Evolutionary conservation across 2,329 filamentous ascomycete species (phyloP), one percentile per base, ranked within the genome.

Genomic region (Lachnellula subtilissima): DNA sequence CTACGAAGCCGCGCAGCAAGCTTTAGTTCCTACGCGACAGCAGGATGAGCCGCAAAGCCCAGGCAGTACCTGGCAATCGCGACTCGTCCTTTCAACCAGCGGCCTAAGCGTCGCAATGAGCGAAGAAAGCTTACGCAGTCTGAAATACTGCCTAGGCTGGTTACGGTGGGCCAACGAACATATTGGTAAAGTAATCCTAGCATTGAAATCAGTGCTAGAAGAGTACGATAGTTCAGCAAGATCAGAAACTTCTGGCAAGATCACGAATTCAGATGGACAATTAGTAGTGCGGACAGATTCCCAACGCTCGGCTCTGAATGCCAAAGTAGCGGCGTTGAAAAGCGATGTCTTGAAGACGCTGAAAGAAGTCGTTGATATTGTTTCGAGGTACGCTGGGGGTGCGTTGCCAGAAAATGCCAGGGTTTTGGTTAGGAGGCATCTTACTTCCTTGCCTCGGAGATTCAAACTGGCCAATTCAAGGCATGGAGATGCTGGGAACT

Each of bases 21-120:
- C 72, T 35, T 54, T 66, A 58, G 65, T 66, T 15, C 64, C 73
- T 42, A 67, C 70, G 2, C 65, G 69, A 22, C 59, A 64, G 8
- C 60, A 65, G 14, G 67, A 70, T 4, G 63, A 68, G 40, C 22
- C 64, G 2, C 55, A 54, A 23, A 61, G 59, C 11, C 64, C 67
- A 19, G 64, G 69, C 4, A 67, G 71, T 5, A 70, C 65, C n/a
- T 95, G 91, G 91, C 89, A 89, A 59, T 89, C 88, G 11, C 85
- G 91, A 14, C 77, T 97, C 17, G 88, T 96, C 63, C 89, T 96
- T 70, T 92, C 90, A 5, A 97, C 93, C 0, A 96, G 91, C 0
- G 93, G 91, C 0, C 80, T 97, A 0, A 91, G 91, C 61, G 87
- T 96, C 15, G 91, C 94, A 1, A 91, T 99, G 81, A 95, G 88